Evolutionary conservation across 2,329 filamentous ascomycete species (phyloP).

Genomic region (Alternaria sp.): DNA sequence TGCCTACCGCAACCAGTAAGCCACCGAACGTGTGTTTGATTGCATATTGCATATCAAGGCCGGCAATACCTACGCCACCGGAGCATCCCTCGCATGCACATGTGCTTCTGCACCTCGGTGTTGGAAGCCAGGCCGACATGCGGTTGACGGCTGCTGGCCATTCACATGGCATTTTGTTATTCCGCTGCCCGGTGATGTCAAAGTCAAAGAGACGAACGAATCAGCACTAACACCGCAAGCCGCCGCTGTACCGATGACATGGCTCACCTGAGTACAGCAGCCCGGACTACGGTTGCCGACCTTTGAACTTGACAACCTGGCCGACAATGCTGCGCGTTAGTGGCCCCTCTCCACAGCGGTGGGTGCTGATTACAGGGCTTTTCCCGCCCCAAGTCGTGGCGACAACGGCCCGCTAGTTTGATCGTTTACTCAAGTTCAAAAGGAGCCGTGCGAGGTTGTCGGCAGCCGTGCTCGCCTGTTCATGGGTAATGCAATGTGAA

Average conservation of each 20-base stretch:
- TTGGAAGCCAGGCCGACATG: slow-evolving; percentile 9
- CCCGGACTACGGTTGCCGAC: slow-evolving; percentile 15
- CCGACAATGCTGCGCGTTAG: slow-evolving; percentile 17
- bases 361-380: slow-evolving; percentile 30
- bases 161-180: slow-evolving; percentile 14
- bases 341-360: slow-evolving; percentile 16
- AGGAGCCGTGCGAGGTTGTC: slow-evolving; percentile 23
- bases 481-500: slow-evolving; percentile 22
- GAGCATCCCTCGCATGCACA: slow-evolving; percentile 15
- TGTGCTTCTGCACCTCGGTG: slow-evolving; percentile 11
- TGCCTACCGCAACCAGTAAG: slow-evolving; percentile 19
- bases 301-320: slow-evolving; percentile 17
- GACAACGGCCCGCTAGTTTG: slow-evolving; percentile 37
- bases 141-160: slow-evolving; percentile 15
- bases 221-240: slow-evolving; percentile 4
- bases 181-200: slow-evolving; percentile 22
- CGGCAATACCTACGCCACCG: slow-evolving; percentile 17
- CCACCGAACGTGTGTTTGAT: slow-evolving; percentile 15
- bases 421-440: slow-evolving; percentile 23
- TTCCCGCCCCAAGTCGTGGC: slow-evolving; percentile 31
- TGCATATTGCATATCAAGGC: slow-evolving; percentile 6
- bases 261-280: slow-evolving; percentile 17
- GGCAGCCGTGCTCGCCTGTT: slow-evolving; percentile 22
- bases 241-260: slow-evolving; percentile 23
- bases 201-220: background rate